Base-by-base conservation (phyloP, 2,329 filamentous ascomycete genomes). In the Aspergillus oerlinghausenensis region DNA sequence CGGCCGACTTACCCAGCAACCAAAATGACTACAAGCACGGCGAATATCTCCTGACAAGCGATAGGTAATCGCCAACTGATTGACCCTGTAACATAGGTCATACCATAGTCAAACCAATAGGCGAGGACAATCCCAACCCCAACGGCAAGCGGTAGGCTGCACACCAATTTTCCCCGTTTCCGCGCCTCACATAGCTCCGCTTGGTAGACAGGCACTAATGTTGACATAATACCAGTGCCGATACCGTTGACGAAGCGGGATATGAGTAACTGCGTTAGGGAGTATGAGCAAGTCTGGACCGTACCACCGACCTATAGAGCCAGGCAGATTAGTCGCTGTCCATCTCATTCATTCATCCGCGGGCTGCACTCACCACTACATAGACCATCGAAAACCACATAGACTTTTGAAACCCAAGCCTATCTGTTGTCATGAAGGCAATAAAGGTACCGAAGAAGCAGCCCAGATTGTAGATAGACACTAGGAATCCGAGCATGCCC, bases 201-300 rank as follows among this genome's bases (percentile, higher is more conserved):
- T 56, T 80, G 78, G 55, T 78, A 77, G 64, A 70, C 71, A 0
- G 73, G 72, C 8, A 74, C 70, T 7, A 66, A 70, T 28, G 71
- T 70, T 10, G 69, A 71, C 58, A 70, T 67, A 60, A 80, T 72
- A 1, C 81, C 80, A 53, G 79, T 80, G 1, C 80, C 79, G 55
- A 82, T 73, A 4, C 79, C 80, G 3, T 78, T 79, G 32, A 82
- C 72, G 51, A 79, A 75, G 23, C 80, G 74, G 17, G 78, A 79
- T 23, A 80, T 71, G 38, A 75, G 69, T 29, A 75, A 54, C 25
- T 75, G 72, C 2, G 67, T 59, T 8, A 63, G 58, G 9, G 67
- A 66, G 54, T 63, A 73, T 3, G 70, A 60, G 42, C 66, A 65
- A n/a, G 70, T 67, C 60, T 75, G 73, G 43, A 73, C 57, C n/a